Percentiles rank a stretch among this genome's conserved stretches.
These are phyloP conservation scores for Aspergillus pseudotamarii DNA, from an alignment of 2,329 filamentous ascomycete genomes.

Conservation along the genomic window DNA sequence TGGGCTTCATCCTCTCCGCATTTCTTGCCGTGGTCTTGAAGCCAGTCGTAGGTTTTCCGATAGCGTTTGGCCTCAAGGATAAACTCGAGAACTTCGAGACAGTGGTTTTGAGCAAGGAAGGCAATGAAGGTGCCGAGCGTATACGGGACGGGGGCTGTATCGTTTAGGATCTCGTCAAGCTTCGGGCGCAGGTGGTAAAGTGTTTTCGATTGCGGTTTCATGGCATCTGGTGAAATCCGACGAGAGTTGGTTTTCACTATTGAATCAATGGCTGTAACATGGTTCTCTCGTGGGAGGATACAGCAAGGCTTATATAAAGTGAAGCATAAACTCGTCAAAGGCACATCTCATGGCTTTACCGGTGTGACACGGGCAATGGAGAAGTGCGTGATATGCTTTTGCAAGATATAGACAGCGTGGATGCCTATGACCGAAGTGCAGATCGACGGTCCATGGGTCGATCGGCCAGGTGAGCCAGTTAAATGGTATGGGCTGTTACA, in stretches of 20 bases:
- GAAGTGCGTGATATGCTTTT: not conserved
- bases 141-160: constrained; percentile 80
- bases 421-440: not conserved
- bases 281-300: too few relatives aligned
- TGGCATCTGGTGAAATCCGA: not conserved
- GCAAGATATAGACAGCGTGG: not conserved
- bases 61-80: constrained; percentile 88
- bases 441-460: not conserved
- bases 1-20: not conserved
- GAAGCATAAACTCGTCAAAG: not conserved
- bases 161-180: constrained; percentile 78
- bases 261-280: not conserved
- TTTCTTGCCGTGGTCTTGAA: constrained; percentile 17
- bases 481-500: not conserved
- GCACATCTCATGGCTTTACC: not conserved
- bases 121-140: constrained; percentile 87
- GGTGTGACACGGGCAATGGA: not conserved
- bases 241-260: not conserved
- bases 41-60: constrained; percentile 58
- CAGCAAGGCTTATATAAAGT: not conserved
- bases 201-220: not conserved
- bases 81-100: constrained; percentile 88
- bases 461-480: not conserved
- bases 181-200: constrained; percentile 58
- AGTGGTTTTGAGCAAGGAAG: constrained; percentile 90